Percentiles rank a stretch among this genome's conserved stretches.
phyloP scores from a whole-genome alignment of 169 alveolate species.

The Cryptosporidium andersoni region DNA sequence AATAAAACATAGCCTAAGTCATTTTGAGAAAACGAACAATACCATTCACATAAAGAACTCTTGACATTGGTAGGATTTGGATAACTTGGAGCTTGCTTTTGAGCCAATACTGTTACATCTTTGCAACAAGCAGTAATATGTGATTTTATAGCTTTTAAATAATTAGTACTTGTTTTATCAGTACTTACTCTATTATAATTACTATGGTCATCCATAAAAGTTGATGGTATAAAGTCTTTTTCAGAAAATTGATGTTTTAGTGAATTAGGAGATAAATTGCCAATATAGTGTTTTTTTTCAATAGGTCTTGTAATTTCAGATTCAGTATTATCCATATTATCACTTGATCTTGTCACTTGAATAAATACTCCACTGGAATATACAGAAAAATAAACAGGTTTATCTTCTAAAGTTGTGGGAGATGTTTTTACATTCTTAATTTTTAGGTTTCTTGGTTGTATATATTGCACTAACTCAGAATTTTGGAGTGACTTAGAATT shows the following conservation, averaged over 20 bases:
- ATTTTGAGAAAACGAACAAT: conserved; percentile 34
- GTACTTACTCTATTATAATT: too few species aligned
- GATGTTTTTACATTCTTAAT: conserved; percentile 29
- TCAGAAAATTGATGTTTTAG: too few species aligned
- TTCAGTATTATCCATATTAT: background rate
- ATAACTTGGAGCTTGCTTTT: conserved; percentile 1
- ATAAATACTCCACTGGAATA: conserved; percentile 53
- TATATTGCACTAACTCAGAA: background rate
- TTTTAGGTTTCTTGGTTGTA: conserved; percentile 11
- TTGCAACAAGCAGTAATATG: conserved; percentile 30
- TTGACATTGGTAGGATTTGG: background rate
- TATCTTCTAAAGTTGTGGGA: background rate
- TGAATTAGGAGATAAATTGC: too few species aligned
- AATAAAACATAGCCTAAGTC: conserved; percentile 31
- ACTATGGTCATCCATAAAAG: too few species aligned
- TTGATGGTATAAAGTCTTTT: too few species aligned
- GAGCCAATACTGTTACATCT: conserved; percentile 49
- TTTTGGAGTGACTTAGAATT: background rate
- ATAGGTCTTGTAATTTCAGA: background rate
- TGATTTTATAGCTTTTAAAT: background rate
- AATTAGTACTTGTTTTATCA: too few species aligned
- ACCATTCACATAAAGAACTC: conserved; percentile 48
- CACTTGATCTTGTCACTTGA: background rate
- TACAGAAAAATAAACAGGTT: background rate
- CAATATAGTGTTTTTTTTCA: background rate